Base-by-base conservation (phyloP, 2,329 filamentous ascomycete species). In the Aureobasidium zeae region DNA sequence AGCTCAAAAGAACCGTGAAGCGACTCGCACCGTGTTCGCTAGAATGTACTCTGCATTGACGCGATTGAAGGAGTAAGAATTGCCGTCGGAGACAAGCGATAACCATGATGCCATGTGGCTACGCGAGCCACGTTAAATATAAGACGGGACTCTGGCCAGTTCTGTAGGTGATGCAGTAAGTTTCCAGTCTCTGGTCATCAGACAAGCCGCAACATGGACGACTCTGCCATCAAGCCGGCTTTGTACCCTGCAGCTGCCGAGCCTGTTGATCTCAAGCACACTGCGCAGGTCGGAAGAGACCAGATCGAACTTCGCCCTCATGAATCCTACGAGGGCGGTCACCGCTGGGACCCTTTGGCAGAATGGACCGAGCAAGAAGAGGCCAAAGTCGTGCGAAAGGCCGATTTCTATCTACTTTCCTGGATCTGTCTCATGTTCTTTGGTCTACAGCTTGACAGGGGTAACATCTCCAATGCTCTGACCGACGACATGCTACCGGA, bases 391-490 rank as follows among this genome's bases (percentile, higher is more conserved):
- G 48, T 51, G 7, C 41, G 49, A 2, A 51, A 51, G 31, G 38
- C 43, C 3, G 49, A 51, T 26, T 35, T 46, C 10, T 45, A 41
- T 16, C 45, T 51, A 8, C 42, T 49, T 1, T 37, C 36, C 4
- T 49, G 33, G 25, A 16, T 49, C 11, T 49, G 49, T 22, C 12
- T 51, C 11, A 51, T 51, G 42, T 36, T 51, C 25, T 28, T 49
- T 8, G 44, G 45, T 1, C 26, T 49, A 3, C 45, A 48, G 20
- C 39, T 49, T 9, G 49, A 51, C 26, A 13, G 48, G 4, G 45
- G 45, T 10, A 51, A 51, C n/a, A 43, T 51, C 2, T 36, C 21
- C 9, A 49, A 51, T 25, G 49, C 49, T 11, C 13, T 51, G 36
- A 49, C 49, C 6, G 49, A 51, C 17, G 48, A 49, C n/a, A 17